Percentiles rank a stretch among this genome's conserved stretches.
These are phyloP conservation scores for Alternaria panax DNA, from an alignment of 2,329 filamentous ascomycete genomes.

Conservation along the genomic window DNA sequence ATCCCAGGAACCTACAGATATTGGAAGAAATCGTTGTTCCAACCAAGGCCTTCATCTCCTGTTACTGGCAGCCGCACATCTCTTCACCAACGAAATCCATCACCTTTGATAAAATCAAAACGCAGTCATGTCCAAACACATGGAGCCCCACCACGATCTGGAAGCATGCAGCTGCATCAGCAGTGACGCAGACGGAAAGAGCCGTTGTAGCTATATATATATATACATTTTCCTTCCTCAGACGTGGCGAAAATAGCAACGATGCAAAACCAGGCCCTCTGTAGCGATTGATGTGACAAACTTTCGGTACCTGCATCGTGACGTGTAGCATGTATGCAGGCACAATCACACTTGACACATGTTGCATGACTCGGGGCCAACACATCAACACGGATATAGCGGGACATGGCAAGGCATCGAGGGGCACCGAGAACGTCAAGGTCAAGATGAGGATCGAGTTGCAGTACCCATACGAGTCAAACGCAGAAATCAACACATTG, in stretches of 20 bases:
- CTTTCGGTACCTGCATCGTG: slow-evolving; percentile 2
- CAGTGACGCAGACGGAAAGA: neutral
- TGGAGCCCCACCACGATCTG: neutral
- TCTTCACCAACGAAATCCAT: neutral
- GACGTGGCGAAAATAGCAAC: neutral
- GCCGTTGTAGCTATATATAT: neutral
- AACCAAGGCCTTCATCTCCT: neutral
- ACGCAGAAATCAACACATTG: neutral
- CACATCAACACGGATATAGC: neutral
- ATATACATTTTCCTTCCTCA: neutral
- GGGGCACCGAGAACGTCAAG: neutral
- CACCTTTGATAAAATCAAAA: neutral
- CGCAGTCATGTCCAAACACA: neutral
- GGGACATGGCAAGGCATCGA: neutral
- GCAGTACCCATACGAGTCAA: neutral
- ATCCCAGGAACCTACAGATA: neutral
- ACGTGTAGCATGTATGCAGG: slow-evolving; percentile 2
- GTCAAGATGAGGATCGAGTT: neutral
- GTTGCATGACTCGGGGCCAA: slow-evolving; percentile 1
- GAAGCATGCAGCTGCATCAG: no score
- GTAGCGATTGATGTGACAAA: neutral
- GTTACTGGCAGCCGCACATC: neutral
- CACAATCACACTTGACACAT: neutral
- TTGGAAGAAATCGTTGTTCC: neutral
- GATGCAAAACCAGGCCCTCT: neutral